A percentile compares a stretch with the other conserved stretches of the same genome.
These are phyloP conservation scores for Penicillium nordicum DNA, from an alignment of 2,329 filamentous ascomycete genomes.

Conservation along the genomic window DNA sequence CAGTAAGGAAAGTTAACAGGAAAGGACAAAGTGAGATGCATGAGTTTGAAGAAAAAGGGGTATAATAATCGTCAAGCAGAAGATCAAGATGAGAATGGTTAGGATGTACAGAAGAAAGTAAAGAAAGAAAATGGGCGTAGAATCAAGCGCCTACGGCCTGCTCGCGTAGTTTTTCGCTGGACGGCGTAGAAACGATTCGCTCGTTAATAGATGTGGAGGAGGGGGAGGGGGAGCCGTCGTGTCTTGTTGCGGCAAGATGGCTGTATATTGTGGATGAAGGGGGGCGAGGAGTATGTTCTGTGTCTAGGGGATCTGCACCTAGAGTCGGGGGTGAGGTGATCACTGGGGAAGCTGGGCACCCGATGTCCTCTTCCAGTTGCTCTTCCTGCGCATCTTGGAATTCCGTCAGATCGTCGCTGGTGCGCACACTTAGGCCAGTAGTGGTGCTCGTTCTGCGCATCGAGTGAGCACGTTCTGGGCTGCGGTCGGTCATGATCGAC, in stretches of 20 bases:
- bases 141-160: slow-evolving; percentile 21
- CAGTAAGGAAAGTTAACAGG: slow-evolving; percentile 4
- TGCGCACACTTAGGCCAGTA: slow-evolving; percentile 55
- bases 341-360: slow-evolving; percentile 1
- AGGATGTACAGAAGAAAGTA: slow-evolving; percentile 17
- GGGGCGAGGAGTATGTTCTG: neutral
- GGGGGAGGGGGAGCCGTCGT: slow-evolving; percentile 12
- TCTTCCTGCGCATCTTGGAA: slow-evolving; percentile 24
- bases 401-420: slow-evolving; percentile 23
- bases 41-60: slow-evolving; percentile 13
- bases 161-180: slow-evolving; percentile 22
- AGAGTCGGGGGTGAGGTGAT: neutral
- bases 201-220: slow-evolving; percentile 19
- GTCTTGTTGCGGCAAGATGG: slow-evolving; percentile 13
- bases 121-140: neutral
- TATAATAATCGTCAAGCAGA: slow-evolving; percentile 16
- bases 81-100: slow-evolving; percentile 15
- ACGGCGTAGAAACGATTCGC: slow-evolving; percentile 16
- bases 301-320: neutral
- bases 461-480: slow-evolving; percentile 57
- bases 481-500: slow-evolving; percentile 26
- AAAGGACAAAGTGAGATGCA: slow-evolving; percentile 9
- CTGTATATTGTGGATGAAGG: slow-evolving; percentile 8
- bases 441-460: slow-evolving; percentile 64
- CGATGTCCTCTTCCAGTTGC: slow-evolving; percentile 11